A percentile compares a stretch with the other conserved stretches of the same genome.
phyloP scores from a whole-genome alignment of 208 protist species.

The Leishmania turanica region DNA sequence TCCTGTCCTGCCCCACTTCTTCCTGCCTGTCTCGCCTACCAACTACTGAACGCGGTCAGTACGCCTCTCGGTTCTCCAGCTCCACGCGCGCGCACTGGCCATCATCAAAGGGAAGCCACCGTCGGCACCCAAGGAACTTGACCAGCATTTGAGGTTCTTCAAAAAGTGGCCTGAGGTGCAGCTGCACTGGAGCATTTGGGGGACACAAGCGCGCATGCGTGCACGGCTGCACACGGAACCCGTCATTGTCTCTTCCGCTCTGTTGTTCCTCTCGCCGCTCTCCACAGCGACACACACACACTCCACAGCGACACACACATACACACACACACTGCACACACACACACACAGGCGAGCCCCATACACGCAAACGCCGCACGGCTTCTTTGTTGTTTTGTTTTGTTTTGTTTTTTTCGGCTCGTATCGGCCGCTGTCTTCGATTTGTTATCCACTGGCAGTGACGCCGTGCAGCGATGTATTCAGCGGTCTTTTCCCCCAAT shows the following conservation, averaged over 20 bases:
- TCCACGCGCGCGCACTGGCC: not conserved
- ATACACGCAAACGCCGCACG: not conserved
- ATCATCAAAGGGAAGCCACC: not conserved
- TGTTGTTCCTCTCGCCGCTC: not conserved
- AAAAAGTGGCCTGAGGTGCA: not conserved
- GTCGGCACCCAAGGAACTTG: not conserved
- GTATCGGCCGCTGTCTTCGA: not conserved
- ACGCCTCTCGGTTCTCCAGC: not conserved
- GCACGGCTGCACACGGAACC: not conserved
- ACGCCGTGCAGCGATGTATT: not conserved
- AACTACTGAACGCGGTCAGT: not conserved
- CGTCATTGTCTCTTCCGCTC: not conserved
- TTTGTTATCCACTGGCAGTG: not conserved
- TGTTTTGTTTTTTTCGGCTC: not conserved
- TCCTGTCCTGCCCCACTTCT: not conserved
- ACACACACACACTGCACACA: too few relatives aligned
- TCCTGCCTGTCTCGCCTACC: not conserved
- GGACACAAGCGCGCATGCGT: not conserved
- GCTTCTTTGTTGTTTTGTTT: not conserved
- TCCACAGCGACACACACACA: not conserved
- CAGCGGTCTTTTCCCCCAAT: not conserved
- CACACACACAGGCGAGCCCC: too few relatives aligned
- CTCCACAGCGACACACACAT: too few relatives aligned
- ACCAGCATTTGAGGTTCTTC: not conserved
- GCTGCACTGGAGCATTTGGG: not conserved